Evolutionary conservation across 345 rosid genomes (phyloP).

Genomic region (Eucalyptus decipiens): DNA sequence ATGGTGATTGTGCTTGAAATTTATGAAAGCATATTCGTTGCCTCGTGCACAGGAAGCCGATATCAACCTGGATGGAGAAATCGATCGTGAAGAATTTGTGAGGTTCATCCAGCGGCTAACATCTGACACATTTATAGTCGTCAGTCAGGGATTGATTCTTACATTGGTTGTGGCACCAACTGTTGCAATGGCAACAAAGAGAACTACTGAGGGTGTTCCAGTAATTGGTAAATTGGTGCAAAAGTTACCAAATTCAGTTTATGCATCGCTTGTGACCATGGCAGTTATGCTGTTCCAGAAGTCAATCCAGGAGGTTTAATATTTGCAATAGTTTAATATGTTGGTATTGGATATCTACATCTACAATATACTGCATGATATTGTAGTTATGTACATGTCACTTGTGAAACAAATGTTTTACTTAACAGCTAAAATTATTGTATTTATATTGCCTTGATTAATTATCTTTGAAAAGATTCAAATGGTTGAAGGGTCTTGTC

Average conservation of each 20-base stretch:
- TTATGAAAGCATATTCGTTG: not conserved
- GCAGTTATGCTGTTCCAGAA: constrained; percentile 56
- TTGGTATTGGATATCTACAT: not conserved
- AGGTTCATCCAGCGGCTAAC: constrained; percentile 49
- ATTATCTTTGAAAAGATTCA: not conserved
- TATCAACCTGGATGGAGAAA: constrained; percentile 66
- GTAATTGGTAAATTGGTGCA: constrained; percentile 79
- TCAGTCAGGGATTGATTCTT: constrained; percentile 74
- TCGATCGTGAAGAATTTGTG: constrained; percentile 67
- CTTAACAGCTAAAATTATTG: not conserved
- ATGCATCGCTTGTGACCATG: constrained; percentile 79
- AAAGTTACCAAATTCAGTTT: constrained; percentile 64
- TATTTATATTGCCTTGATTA: not conserved
- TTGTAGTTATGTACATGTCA: not conserved
- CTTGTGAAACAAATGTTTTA: not conserved
- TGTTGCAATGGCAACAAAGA: constrained; percentile 79
- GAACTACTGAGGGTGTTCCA: constrained; percentile 80
- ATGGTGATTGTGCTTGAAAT: not conserved
- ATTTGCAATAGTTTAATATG: not conserved
- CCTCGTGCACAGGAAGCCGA: constrained; percentile 43
- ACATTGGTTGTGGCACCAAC: constrained; percentile 85
- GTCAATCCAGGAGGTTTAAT: not conserved
- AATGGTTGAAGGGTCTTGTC: not conserved
- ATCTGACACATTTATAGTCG: constrained; percentile 44
- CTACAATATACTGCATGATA: not conserved